These are phyloP conservation scores for Sordariomycetes sp. DNA, from an alignment of 2,329 filamentous ascomycete species.

Conservation along the genomic window DNA sequence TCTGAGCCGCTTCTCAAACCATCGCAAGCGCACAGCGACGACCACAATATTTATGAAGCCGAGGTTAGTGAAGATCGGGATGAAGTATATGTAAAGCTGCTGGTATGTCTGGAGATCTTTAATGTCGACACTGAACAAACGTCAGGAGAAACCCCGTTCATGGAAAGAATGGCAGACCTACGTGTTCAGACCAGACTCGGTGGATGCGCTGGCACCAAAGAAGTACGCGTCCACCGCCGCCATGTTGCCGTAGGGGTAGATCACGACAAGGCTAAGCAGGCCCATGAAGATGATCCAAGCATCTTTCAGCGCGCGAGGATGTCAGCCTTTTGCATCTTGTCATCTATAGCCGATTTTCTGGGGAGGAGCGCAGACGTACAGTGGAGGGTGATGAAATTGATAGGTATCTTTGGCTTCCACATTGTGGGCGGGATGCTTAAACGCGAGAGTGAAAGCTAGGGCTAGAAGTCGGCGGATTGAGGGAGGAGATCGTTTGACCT, in stretches of 20 bases:
- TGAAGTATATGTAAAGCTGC: constrained; percentile 61
- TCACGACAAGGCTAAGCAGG: not conserved
- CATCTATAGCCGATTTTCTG: not conserved
- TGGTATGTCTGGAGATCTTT: constrained; percentile 61
- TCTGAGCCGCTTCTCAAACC: constrained; percentile 96
- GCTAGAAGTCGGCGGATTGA: no score
- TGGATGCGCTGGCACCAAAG: constrained; percentile 75
- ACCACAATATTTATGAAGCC: constrained; percentile 78
- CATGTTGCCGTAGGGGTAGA: constrained; percentile 35
- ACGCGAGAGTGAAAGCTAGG: no score
- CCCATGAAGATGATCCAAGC: not conserved
- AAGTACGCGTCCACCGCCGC: constrained; percentile 81
- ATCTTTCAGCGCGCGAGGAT: not conserved
- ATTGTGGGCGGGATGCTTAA: no score
- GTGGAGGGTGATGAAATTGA: not conserved
- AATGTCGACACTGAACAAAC: constrained; percentile 34
- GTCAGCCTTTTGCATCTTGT: not conserved
- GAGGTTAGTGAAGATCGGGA: constrained; percentile 66
- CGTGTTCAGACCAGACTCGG: constrained; percentile 89
- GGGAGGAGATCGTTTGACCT: no score
- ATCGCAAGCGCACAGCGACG: constrained; percentile 87
- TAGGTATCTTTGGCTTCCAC: no score
- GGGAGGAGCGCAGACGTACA: not conserved
- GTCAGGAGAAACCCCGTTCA: no score
- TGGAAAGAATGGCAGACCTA: not conserved